Evolutionary conservation across 1,284 basidiomycete genomes (phyloP), one percentile per base, ranked within the genome.

Genomic region (Leccinum cinnamomeum): DNA sequence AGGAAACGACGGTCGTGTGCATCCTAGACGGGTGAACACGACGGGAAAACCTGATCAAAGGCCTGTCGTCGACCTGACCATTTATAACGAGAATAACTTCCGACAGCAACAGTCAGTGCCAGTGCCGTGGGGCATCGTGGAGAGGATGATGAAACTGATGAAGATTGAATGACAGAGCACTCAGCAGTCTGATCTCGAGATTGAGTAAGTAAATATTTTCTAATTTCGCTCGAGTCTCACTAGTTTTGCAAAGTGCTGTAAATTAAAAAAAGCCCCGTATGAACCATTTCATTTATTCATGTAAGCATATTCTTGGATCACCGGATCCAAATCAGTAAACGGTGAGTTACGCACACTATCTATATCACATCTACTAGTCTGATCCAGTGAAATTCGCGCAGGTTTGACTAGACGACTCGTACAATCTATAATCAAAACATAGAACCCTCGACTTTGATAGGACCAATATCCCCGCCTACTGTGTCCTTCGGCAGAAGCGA

Each of bases 391-490:
- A 57, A 2, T n/a, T 53, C 7, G 6, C 2, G n/a, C 5, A 23
- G 4, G 8, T 23, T 33, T 28, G 2, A 16, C 18, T n/a, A 3
- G 53, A 30, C 11, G 12, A 1, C 7, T 58, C n/a, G 16, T 39
- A 46, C 18, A 5, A 18, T 18, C 28, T 3, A 12, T 28, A 12
- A 20, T 56, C 48, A 67, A 20, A 69, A 67, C 37, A 67, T 56
- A 10, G 57, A 51, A 41, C 58, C 25, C 10, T 67, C 62, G 6
- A 69, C 5, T 35, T 60, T 66, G 7, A 66, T 16, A 1, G 68
- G 69, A 0, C 68, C 62, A 18, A 70, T 62, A 3, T 71, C 70
- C 7, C n/a, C 41, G 3, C 35, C 0, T 1, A 2, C 18, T 3
- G 0, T 6, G 7, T 6, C 51, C 56, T 54, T 71, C 0, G 68